These are phyloP conservation scores for Plantago elongata DNA, from an alignment of 257 asterid species.

Conservation along the genomic window DNA sequence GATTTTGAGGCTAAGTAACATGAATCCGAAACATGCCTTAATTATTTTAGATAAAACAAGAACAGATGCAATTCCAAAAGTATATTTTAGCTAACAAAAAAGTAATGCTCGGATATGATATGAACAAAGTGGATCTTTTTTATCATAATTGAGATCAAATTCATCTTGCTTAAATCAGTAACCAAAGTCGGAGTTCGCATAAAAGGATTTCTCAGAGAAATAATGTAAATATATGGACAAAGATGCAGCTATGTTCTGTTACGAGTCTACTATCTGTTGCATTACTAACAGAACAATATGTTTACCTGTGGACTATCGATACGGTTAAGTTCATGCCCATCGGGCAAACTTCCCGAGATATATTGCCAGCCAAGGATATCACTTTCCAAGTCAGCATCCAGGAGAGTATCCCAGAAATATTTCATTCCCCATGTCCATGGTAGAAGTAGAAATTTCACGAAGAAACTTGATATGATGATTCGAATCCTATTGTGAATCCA, in stretches of 20 bases:
- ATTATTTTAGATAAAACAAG: neutral
- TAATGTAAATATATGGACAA: neutral
- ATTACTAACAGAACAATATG: neutral
- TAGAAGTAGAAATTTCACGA: conserved; percentile 70
- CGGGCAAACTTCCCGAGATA: conserved; percentile 85
- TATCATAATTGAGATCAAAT: neutral
- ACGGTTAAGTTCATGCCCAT: conserved; percentile 90
- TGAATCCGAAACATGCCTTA: neutral
- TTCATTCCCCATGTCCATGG: conserved; percentile 99
- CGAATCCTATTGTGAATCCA: conserved; percentile 87
- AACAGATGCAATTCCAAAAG: neutral
- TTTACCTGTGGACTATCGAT: conserved; percentile 89
- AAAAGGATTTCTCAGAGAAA: neutral
- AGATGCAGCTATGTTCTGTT: too few relatives aligned
- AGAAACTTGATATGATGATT: conserved; percentile 79
- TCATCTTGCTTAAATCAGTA: neutral
- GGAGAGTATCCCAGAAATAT: conserved; percentile 93
- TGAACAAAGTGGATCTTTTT: neutral
- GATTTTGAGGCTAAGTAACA: neutral
- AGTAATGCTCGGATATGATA: neutral
- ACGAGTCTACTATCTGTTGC: neutral
- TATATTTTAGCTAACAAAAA: neutral
- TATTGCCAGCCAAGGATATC: conserved; percentile 96
- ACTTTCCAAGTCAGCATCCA: conserved; percentile 88
- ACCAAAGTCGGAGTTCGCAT: neutral